Evolutionary conservation across 108 stramenopile species (phyloP).

Genomic region (Skeletonema grethae): DNA sequence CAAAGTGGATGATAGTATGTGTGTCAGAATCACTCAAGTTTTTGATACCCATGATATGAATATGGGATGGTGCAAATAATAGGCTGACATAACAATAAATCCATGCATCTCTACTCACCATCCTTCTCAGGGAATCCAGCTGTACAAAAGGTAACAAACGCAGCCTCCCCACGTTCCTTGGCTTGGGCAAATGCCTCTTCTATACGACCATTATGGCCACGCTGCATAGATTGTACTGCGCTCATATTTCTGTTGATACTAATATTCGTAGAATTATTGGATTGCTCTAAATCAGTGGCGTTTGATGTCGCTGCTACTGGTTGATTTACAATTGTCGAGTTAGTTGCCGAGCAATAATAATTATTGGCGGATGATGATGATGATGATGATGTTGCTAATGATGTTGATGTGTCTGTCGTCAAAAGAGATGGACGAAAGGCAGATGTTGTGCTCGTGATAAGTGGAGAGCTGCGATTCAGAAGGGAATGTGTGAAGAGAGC

Average conservation of each 20-base stretch:
- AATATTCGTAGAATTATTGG: neutral
- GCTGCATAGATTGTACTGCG: slow-evolving; percentile 56
- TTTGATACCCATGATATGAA: neutral
- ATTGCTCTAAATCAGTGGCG: neutral
- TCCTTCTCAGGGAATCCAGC: slow-evolving; percentile 83
- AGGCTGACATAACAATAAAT: neutral
- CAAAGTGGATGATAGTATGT: neutral
- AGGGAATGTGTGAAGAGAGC: slow-evolving; percentile 6
- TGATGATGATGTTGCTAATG: neutral
- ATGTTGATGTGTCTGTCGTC: neutral
- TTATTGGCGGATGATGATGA: neutral
- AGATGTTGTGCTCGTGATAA: neutral
- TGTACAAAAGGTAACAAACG: slow-evolving; percentile 88
- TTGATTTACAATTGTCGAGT: neutral
- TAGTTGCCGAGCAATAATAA: neutral
- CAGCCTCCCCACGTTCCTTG: slow-evolving; percentile 82
- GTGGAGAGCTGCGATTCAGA: neutral
- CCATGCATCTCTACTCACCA: slow-evolving; percentile 47
- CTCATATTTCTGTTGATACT: neutral
- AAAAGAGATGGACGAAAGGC: neutral
- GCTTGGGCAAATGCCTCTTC: slow-evolving; percentile 83
- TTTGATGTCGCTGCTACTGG: neutral
- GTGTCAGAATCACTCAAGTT: neutral
- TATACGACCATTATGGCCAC: slow-evolving; percentile 77
- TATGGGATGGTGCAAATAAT: no score